Evolutionary conservation across 768 basidiomycete genomes (phyloP).

Genomic region (Erythrobasidium yunnanense): DNA sequence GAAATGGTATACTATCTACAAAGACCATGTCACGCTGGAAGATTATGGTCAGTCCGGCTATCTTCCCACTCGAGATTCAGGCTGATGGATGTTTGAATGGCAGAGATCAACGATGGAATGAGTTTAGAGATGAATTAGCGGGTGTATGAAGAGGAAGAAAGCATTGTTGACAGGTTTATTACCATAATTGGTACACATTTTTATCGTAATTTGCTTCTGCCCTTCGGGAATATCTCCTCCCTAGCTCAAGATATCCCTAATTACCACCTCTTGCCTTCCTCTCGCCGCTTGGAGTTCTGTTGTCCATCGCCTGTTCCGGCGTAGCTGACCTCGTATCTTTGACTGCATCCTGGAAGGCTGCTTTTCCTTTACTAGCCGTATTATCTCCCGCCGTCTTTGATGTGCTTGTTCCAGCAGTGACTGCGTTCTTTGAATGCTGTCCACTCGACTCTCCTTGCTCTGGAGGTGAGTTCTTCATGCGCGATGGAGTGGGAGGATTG

Average conservation of each 20-base stretch:
- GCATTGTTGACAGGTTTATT: neutral
- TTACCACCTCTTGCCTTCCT: conserved; percentile 13
- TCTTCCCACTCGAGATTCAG: too few relatives aligned
- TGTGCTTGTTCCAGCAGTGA: neutral
- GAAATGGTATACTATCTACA: conserved; percentile 78
- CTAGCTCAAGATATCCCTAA: too few relatives aligned
- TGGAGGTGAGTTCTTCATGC: conserved; percentile 14
- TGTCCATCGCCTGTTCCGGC: conserved; percentile 10
- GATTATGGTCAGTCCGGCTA: conserved; percentile 53
- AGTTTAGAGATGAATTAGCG: conserved; percentile 24
- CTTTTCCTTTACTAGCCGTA: too few relatives aligned
- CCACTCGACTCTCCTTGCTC: neutral
- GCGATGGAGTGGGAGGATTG: conserved; percentile 8
- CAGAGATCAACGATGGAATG: conserved; percentile 25
- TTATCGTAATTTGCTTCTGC: too few relatives aligned
- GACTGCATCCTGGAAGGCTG: conserved; percentile 25
- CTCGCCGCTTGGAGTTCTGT: conserved; percentile 20
- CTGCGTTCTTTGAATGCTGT: neutral
- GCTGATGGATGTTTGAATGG: neutral
- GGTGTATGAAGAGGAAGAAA: neutral
- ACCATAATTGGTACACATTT: too few relatives aligned
- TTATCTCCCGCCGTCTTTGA: too few relatives aligned
- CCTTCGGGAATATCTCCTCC: too few relatives aligned
- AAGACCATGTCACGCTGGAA: conserved; percentile 85
- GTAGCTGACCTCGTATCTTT: conserved; percentile 3